phyloP scores from a whole-genome alignment of 441 rosid genomes.

The Corymbia calophylla region DNA sequence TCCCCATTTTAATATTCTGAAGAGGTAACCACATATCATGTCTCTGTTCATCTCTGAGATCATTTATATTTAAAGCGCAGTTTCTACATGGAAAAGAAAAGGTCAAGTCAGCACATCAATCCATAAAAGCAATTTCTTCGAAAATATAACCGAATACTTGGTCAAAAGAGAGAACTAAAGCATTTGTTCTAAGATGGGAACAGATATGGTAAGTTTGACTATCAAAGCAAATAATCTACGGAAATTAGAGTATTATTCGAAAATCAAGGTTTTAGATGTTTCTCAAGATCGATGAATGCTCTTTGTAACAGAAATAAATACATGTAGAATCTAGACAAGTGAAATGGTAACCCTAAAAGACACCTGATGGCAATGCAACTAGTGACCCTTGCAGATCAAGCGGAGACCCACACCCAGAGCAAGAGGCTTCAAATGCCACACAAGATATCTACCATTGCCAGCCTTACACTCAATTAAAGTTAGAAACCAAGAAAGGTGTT shows the following conservation, averaged over 20 bases:
- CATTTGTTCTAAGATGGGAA: background rate
- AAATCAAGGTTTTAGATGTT: too few relatives aligned
- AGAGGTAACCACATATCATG: constrained; percentile 90
- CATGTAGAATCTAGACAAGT: background rate
- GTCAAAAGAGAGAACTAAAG: background rate
- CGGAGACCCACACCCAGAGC: background rate
- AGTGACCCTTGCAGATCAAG: background rate
- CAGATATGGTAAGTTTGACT: background rate
- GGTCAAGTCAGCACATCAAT: background rate
- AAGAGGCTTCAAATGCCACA: background rate
- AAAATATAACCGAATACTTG: background rate
- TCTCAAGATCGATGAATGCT: background rate
- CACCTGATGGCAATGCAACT: background rate
- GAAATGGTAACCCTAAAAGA: background rate
- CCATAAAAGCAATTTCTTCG: background rate
- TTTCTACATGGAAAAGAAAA: constrained; percentile 26
- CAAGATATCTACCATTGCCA: background rate
- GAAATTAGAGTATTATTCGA: background rate
- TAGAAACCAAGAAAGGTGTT: background rate
- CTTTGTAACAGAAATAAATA: background rate
- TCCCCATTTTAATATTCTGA: constrained; percentile 68
- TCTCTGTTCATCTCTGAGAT: constrained; percentile 63
- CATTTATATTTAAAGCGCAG: constrained; percentile 55
- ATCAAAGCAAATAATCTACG: background rate
- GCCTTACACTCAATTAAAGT: background rate